Conservation (phyloP, 352 stramenopile genomes). For the Phytophthora chlamydospora region DNA sequence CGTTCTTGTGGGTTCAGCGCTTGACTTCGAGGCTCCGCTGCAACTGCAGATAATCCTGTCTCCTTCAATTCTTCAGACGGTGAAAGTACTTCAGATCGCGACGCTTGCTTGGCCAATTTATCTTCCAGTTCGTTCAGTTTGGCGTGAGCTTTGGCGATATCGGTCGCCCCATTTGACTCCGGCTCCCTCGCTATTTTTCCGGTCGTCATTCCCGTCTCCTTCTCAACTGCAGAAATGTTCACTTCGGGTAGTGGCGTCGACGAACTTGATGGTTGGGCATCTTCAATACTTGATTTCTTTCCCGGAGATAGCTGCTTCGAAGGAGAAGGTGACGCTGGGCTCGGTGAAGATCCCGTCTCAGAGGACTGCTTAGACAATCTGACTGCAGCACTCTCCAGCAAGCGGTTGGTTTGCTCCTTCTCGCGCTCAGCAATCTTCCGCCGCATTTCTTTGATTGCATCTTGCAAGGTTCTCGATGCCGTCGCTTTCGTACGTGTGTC, state of each 20-base stretch:
- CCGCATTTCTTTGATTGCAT: conserved; percentile 62
- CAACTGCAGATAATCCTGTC: neutral
- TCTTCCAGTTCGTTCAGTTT: conserved; percentile 11
- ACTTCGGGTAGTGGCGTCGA: conserved; percentile 2
- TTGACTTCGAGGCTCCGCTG: neutral
- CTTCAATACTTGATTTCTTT: conserved; percentile 12
- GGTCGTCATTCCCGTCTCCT: neutral
- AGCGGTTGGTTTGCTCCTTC: conserved; percentile 37
- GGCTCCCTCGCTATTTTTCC: neutral
- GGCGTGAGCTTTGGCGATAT: conserved; percentile 5
- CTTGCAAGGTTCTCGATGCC: conserved; percentile 15
- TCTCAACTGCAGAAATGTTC: conserved; percentile 7
- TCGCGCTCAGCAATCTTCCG: conserved; percentile 64
- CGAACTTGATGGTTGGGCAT: conserved; percentile 5
- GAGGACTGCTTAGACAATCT: conserved; percentile 25
- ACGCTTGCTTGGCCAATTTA: neutral
- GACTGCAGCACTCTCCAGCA: conserved; percentile 20
- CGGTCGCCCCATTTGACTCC: neutral
- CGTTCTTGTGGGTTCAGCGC: conserved; percentile 10
- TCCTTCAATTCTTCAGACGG: conserved; percentile 7
- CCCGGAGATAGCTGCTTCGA: neutral
- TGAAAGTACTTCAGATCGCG: neutral
- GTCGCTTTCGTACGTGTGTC: conserved; percentile 13
- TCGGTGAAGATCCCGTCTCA: conserved; percentile 9
- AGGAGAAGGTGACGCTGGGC: conserved; percentile 22